Percentiles rank a stretch among this genome's conserved stretches.
Evolutionary conservation across 768 basidiomycete species (phyloP).

Genomic region (Pisolithus microcarpus): DNA sequence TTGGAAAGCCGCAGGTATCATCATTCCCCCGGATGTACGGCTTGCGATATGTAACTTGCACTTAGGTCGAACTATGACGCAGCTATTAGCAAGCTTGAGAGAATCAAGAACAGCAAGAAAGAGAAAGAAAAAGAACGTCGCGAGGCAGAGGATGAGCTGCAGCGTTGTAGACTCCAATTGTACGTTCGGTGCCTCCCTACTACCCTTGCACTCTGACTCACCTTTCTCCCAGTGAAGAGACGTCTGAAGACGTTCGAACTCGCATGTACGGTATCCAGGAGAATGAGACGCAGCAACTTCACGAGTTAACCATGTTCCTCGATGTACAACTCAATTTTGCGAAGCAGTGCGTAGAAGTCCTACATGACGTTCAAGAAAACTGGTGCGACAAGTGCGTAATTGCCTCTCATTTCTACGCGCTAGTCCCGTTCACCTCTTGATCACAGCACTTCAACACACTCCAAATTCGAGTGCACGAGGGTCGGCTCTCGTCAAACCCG

Average conservation of each 20-base stretch:
- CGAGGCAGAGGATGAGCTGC: conserved; percentile 79
- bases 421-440: conserved; percentile 4
- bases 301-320: conserved; percentile 63
- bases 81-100: conserved; percentile 61
- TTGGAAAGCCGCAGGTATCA: conserved; percentile 73
- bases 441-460: conserved; percentile 22
- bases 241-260: conserved; percentile 73
- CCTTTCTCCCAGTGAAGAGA: conserved; percentile 61
- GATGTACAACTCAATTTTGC: conserved; percentile 71
- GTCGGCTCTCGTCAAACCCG: conserved; percentile 8
- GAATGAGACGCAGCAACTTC: conserved; percentile 64
- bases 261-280: conserved; percentile 78
- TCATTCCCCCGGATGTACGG: background rate
- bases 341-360: conserved; percentile 62
- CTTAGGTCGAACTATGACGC: conserved; percentile 71
- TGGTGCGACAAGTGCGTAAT: conserved; percentile 61
- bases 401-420: background rate
- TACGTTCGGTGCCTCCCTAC: conserved; percentile 30
- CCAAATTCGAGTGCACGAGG: conserved; percentile 21
- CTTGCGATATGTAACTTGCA: background rate
- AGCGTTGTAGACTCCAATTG: conserved; percentile 68
- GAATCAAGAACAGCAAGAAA: conserved; percentile 65
- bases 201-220: background rate
- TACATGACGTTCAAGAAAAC: conserved; percentile 57
- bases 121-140: conserved; percentile 67